phyloP scores from a whole-genome alignment of 352 stramenopile species.

The Phytopythium aichiense region DNA sequence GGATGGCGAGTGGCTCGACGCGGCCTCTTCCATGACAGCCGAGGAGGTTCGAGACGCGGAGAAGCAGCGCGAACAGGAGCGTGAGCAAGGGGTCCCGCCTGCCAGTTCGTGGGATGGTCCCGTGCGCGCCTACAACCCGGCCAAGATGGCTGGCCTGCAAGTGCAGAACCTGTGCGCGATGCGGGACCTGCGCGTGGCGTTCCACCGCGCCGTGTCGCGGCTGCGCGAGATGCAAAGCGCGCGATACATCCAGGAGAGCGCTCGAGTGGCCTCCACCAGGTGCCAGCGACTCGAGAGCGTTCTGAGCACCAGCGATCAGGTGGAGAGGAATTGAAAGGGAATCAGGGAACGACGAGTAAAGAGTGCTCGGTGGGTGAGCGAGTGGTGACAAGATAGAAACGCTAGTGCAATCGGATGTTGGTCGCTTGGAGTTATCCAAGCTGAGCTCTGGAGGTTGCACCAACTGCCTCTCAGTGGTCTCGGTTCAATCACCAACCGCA shows the following conservation, averaged over 20 bases:
- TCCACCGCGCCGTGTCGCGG: slow-evolving; percentile 74
- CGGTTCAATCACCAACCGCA: no score
- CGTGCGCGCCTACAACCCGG: slow-evolving; percentile 47
- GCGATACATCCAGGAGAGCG: slow-evolving; percentile 58
- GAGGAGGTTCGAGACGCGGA: slow-evolving; percentile 17
- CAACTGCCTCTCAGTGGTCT: no score
- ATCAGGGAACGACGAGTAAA: no score
- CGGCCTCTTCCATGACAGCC: slow-evolving; percentile 11
- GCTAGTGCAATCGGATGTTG: not conserved
- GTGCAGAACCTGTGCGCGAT: slow-evolving; percentile 63
- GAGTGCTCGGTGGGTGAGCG: not conserved
- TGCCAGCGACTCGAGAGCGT: slow-evolving; percentile 1
- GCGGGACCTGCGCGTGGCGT: slow-evolving; percentile 72
- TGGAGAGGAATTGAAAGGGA: not conserved
- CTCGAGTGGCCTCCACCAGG: not conserved
- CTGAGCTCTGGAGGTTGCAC: no score
- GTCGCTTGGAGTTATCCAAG: not conserved
- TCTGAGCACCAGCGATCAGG: not conserved
- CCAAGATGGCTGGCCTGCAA: slow-evolving; percentile 52
- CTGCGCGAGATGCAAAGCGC: slow-evolving; percentile 85
- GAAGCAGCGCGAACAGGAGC: slow-evolving; percentile 22
- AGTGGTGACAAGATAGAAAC: not conserved
- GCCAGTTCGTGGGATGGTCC: slow-evolving; percentile 68
- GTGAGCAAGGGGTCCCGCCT: slow-evolving; percentile 42
- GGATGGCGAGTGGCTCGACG: slow-evolving; percentile 23